Base-by-base conservation (phyloP, 805 yeast genomes). In the Saccharomycopsis schoenii region DNA sequence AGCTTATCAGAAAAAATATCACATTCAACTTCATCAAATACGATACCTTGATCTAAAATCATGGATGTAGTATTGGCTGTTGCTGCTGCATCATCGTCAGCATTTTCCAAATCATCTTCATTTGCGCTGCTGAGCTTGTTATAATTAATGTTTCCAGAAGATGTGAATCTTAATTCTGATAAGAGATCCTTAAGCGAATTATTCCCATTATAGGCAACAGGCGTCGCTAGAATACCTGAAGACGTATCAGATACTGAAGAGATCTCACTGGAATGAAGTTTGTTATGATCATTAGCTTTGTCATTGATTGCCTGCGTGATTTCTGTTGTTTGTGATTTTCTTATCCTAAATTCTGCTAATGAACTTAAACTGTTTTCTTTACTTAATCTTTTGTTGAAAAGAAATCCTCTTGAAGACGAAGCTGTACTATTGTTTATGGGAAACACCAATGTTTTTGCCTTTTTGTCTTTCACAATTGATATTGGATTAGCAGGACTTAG, bases 21-120 rank as follows among this genome's bases (percentile, higher is more conserved):
- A 2, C 40, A 17, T 43, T 60, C 56, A 50, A 56, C 58, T 17
- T 58, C 61, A 42, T 62, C 37, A 11, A 62, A 34, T 21, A 24
- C 58, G 10, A 62, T 57, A 3, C 65, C 65, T n/a, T 58, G 58
- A 40, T 62, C 65, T 29, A 62, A 51, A 2, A 62, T 25, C 15
- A 60, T 61, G 1, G 65, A 58, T 10, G 65, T 60, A 2, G 65
- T 62, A 36, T 62, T 62, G n/a, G n/a, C n/a, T n/a, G n/a, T n/a
- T n/a, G n/a, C n/a, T 24, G 62, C 34, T 29, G 6, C 64, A 6
- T 37, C 4, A 39, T 25, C 34, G n/a, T 55, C 58, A 47, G 14
- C 29, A 17, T 54, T 34, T 12, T 54, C 42, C n/a, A 21, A 2
- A 34, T 51, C 52, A 25, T 24, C 41, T n/a, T 42, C 47, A 19